Evolutionary conservation across 495 filamentous ascomycete species (phyloP).

Genomic region (Pseudevernia furfuracea): DNA sequence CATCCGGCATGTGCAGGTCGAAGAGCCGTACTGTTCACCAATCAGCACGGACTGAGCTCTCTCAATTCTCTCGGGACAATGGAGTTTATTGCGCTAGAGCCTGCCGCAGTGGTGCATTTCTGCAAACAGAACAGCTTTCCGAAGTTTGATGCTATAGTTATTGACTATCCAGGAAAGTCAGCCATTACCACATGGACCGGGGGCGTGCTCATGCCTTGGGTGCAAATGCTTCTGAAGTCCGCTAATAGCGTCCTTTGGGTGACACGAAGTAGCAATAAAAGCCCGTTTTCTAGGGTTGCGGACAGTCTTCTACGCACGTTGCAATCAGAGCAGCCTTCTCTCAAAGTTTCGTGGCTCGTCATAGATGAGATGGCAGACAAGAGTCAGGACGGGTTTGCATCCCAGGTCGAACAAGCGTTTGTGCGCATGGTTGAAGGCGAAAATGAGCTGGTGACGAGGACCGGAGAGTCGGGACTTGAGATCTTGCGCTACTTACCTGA

Average conservation of each 20-base stretch:
- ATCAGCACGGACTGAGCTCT: background rate
- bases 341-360: constrained; percentile 17
- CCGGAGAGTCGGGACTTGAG: background rate
- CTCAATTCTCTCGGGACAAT: too few relatives aligned
- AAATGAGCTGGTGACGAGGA: constrained; percentile 10
- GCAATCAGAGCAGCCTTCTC: constrained; percentile 23
- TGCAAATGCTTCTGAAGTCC: constrained; percentile 17
- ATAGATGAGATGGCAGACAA: background rate
- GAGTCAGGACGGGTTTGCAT: background rate
- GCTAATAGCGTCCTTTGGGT: constrained; percentile 24
- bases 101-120: background rate
- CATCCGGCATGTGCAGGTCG: background rate
- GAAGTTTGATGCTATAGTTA: constrained; percentile 18
- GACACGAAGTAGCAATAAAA: constrained; percentile 1
- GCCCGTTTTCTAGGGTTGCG: constrained; percentile 17
- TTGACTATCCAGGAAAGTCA: constrained; percentile 19
- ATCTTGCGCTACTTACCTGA: constrained; percentile 25
- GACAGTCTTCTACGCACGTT: constrained; percentile 21
- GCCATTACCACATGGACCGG: constrained; percentile 24
- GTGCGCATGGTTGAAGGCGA: background rate
- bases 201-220: constrained; percentile 19
- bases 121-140: background rate
- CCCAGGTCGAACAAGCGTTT: background rate
- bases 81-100: background rate
- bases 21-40: background rate